phyloP scores from a whole-genome alignment of 1,284 basidiomycete genomes.

The Rhodofomes roseus region DNA sequence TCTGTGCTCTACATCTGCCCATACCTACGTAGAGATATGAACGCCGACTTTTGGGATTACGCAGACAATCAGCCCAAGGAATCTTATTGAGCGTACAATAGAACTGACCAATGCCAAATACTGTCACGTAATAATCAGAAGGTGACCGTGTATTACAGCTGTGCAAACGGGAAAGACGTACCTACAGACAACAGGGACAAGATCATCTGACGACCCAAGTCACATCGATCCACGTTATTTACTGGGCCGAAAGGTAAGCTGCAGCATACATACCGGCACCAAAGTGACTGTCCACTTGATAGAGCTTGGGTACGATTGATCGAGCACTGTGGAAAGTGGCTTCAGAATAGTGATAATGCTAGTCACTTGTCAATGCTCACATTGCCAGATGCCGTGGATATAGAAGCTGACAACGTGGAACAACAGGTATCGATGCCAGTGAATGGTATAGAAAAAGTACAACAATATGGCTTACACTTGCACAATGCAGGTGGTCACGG shows the following conservation, averaged over 20 bases:
- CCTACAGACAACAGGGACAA: not conserved
- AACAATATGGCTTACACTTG: too few species aligned
- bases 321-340: too few species aligned
- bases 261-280: too few species aligned
- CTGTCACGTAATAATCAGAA: not conserved
- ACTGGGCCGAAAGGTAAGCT: too few species aligned
- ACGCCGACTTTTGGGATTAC: not conserved
- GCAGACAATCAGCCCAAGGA: too few species aligned
- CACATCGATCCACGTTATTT: too few species aligned
- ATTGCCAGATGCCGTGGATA: not conserved
- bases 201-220: not conserved
- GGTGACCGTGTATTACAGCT: not conserved
- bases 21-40: not conserved
- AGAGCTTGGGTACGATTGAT: too few species aligned
- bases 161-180: not conserved
- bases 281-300: not conserved
- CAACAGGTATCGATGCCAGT: not conserved
- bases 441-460: too few species aligned
- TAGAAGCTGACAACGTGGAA: not conserved
- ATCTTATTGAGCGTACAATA: not conserved
- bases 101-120: not conserved
- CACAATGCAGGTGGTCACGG: not conserved
- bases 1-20: not conserved
- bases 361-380: too few species aligned
- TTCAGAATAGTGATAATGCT: too few species aligned